phyloP scores from a whole-genome alignment of 441 rosid genomes.

The Euphorbia neoarborescens region DNA sequence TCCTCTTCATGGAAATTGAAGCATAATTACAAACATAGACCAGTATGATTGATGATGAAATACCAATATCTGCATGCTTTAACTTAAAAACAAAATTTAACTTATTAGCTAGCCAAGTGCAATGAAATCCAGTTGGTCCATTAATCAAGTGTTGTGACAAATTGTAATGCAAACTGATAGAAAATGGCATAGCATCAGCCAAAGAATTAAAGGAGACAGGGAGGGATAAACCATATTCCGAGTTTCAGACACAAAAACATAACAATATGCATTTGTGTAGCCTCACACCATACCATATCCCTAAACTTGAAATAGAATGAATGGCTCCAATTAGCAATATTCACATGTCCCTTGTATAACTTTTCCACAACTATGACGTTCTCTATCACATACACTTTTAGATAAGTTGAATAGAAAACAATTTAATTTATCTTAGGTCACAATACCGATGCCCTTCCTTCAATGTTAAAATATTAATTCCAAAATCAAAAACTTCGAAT shows the following conservation, averaged over 20 bases:
- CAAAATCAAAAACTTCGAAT: not conserved
- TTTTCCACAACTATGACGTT: not conserved
- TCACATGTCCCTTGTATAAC: not conserved
- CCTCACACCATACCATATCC: no score
- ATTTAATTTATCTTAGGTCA: not conserved
- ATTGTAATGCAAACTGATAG: not conserved
- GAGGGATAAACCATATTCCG: no score
- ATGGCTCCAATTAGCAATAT: not conserved
- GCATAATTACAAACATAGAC: not conserved
- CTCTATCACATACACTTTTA: not conserved
- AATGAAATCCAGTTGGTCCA: not conserved
- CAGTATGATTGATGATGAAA: not conserved
- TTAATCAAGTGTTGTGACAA: not conserved
- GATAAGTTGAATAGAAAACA: not conserved
- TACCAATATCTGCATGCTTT: not conserved
- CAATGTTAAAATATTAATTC: not conserved
- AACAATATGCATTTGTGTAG: no score
- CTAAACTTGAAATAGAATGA: no score
- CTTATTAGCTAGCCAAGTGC: not conserved
- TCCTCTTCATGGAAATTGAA: not conserved
- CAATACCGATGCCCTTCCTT: not conserved
- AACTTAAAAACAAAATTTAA: not conserved
- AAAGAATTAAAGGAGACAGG: no score
- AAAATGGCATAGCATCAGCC: no score
- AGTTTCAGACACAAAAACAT: no score